Base-by-base conservation (phyloP, 306 rosid genomes). In the Malus fusca region DNA sequence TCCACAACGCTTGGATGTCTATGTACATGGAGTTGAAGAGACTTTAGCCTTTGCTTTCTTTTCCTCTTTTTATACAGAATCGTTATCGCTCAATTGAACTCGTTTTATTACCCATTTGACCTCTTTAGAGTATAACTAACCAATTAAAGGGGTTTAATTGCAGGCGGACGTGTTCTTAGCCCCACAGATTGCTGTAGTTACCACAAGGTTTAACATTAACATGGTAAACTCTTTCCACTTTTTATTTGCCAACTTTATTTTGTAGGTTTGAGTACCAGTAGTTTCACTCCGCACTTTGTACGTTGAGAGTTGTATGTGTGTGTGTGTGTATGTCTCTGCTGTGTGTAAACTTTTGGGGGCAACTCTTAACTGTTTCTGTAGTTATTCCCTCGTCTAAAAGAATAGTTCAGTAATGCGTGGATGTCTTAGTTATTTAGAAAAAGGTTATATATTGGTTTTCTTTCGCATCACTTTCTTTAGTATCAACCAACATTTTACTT, bases 91-190 rank as follows among this genome's bases (percentile, higher is more conserved):
- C 52, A 46, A 46, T 46, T 4, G 53, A 48, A 15, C 19, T 48
- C 19, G 7, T 61, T 51, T 68, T 46, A 11, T 3, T 8, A 11
- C 17, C 44, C 31, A 3, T 19, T 21, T 30, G 19, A 52, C 14
- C 64, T 53, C 13, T 55, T 58, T n/a, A 31, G n/a, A 71, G 64
- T 42, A 71, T 52, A 30, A 5, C 68, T 77, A 46, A 77, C 26
- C 18, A 73, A 63, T 46, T 51, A n/a, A 74, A n/a, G 6, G n/a
- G 33, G 64, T 55, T 77, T 55, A 65, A 28, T 43, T 55, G 82
- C 78, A 85, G 84, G 71, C 78, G 37, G 88, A 87, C 64, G 84
- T 84, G 42, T 87, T 87, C 74, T 71, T 87, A 76, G 90, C 86
- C n/a, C 81, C 88, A 15, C 84, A 84, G 68, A 66, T 87, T 66